Conservation (phyloP, 169 alveolate species). For the Plasmodium gonderi region DNA sequence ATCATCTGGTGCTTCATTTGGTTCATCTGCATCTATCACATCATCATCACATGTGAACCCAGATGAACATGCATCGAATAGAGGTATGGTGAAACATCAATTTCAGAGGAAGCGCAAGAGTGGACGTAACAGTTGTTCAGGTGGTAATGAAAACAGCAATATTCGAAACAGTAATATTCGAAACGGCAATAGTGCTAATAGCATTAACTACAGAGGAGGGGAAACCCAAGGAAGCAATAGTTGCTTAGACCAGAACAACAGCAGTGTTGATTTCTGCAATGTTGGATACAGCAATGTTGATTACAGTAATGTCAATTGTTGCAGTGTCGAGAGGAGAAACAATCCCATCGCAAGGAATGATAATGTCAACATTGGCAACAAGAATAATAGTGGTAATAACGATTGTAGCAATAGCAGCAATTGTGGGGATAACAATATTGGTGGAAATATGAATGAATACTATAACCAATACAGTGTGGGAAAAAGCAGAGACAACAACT, state of each 20-base stretch:
- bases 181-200: neutral
- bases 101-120: constrained; percentile 2
- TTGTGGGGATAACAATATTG: too few relatives aligned
- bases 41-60: constrained; percentile 2
- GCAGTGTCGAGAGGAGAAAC: neutral
- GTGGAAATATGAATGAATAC: too few relatives aligned
- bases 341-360: neutral
- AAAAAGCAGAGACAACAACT: too few relatives aligned
- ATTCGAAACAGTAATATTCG: neutral
- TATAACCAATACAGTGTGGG: neutral
- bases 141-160: neutral
- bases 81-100: neutral
- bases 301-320: neutral
- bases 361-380: neutral
- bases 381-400: neutral
- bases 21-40: neutral
- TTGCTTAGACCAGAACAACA: neutral
- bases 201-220: neutral
- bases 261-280: neutral
- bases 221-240: neutral
- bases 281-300: neutral
- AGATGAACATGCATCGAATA: neutral
- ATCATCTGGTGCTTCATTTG: neutral
- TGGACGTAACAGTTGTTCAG: neutral
- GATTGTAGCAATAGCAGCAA: neutral